Evolutionary conservation across 1,284 basidiomycete species (phyloP), one percentile per base, ranked within the genome.

Genomic region (Agaricales sp.): DNA sequence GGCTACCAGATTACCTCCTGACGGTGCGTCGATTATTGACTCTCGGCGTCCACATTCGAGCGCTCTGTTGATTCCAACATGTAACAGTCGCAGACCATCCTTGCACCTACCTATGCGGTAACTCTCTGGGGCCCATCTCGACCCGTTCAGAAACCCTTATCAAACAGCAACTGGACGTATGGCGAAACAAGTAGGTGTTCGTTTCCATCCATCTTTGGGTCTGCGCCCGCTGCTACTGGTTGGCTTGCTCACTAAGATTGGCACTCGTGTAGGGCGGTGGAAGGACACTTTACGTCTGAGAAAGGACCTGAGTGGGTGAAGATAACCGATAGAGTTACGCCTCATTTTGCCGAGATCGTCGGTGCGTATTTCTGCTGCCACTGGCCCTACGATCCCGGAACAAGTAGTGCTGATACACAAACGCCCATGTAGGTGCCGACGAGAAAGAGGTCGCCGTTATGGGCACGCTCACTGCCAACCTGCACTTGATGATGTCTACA

Each of bases 51-150:
- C 54, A 46, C 6, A 30, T 6, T 30, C 26, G 26, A 30, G 14
- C n/a, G n/a, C n/a, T n/a, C n/a, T n/a, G n/a, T n/a, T 16, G 21
- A 38, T 43, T 55, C n/a, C 20, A 13, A 38, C 19, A 12, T 45
- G 43, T 44, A 26, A 2, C 2, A 30, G 23, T 18, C 48, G 21
- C 62, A 70, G 76, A 80, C 54, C 63, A 65, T 49, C 67, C 73
- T 50, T 80, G 80, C 62, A 80, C 85, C 38, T 99, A 99, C 66
- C 81, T 99, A 47, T 96, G 92, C 65, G 96, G 95, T 43, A 99
- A 99, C 69, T 97, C 93, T 41, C 78, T 99, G 2, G 95, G 95
- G 1, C 75, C 87, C 45, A 72, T 93, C 58, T 78, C 87, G 41
- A 90, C 83, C 62, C 73, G 78, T 37, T 84, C 91, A 19, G 74